phyloP scores from a whole-genome alignment of 305 asterid species.

The Andrographis paniculata region DNA sequence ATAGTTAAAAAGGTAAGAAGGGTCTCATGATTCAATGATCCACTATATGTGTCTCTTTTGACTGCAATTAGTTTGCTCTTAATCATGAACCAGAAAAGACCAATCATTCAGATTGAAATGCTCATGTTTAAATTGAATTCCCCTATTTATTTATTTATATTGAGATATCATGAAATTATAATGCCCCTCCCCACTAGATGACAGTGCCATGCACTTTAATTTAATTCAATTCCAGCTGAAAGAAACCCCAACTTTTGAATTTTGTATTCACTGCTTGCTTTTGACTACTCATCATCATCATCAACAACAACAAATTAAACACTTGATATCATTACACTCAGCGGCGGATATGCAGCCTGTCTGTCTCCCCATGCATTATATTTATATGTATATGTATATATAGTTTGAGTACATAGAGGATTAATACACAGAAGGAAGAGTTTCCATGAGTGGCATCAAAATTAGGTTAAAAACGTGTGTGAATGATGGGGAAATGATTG shows the following conservation, averaged over 20 bases:
- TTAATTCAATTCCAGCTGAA: background rate
- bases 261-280: background rate
- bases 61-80: constrained; percentile 10
- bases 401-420: no score
- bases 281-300: constrained; percentile 23
- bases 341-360: constrained; percentile 23
- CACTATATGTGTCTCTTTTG: constrained; percentile 13
- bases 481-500: constrained; percentile 22
- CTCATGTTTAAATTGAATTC: no score
- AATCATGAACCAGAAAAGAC: constrained; percentile 4
- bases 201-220: constrained; percentile 16
- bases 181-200: constrained; percentile 20
- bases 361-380: background rate
- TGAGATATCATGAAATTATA: background rate
- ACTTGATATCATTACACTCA: constrained; percentile 16
- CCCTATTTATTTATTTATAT: no score
- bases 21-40: background rate
- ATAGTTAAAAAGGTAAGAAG: no score
- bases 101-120: constrained; percentile 4
- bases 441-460: no score
- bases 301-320: no score
- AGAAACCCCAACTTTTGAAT: constrained; percentile 3
- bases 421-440: no score
- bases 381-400: background rate
- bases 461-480: background rate